Conservation (phyloP, 306 rosid genomes). For the Albizia julibrissin region DNA sequence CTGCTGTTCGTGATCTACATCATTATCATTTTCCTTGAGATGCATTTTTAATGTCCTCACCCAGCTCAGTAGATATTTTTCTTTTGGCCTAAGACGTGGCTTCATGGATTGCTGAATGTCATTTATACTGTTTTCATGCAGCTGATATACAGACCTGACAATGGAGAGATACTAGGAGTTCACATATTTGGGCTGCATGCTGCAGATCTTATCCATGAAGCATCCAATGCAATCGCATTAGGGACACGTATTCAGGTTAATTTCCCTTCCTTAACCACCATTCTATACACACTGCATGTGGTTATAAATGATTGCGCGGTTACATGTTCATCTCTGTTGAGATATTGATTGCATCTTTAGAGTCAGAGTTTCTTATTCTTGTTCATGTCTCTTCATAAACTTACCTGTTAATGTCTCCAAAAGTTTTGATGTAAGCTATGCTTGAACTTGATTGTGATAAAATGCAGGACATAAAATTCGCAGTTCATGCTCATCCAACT, state of each 20-base stretch:
- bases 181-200: conserved; percentile 98
- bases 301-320: not conserved
- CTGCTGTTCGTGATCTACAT: not conserved
- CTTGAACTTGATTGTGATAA: not conserved
- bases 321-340: conserved; percentile 5
- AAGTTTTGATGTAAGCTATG: not conserved
- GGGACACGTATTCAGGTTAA: conserved; percentile 89
- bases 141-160: conserved; percentile 98
- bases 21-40: not conserved
- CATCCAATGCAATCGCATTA: conserved; percentile 92
- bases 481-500: conserved; percentile 89
- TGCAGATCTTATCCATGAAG: conserved; percentile 99
- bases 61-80: not conserved
- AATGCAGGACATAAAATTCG: conserved; percentile 73
- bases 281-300: not conserved
- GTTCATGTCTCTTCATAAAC: conserved; percentile 1
- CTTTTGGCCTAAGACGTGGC: not conserved
- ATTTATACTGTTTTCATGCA: conserved; percentile 44
- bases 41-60: not conserved
- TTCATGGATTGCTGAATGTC: conserved; percentile 24
- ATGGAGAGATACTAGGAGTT: conserved; percentile 94
- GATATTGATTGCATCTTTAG: not conserved
- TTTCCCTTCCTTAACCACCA: conserved; percentile 11
- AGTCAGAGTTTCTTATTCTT: not conserved
- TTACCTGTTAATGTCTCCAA: conserved; percentile 6